phyloP scores from a whole-genome alignment of 495 filamentous ascomycete genomes.

The Baudoinia panamericana region DNA sequence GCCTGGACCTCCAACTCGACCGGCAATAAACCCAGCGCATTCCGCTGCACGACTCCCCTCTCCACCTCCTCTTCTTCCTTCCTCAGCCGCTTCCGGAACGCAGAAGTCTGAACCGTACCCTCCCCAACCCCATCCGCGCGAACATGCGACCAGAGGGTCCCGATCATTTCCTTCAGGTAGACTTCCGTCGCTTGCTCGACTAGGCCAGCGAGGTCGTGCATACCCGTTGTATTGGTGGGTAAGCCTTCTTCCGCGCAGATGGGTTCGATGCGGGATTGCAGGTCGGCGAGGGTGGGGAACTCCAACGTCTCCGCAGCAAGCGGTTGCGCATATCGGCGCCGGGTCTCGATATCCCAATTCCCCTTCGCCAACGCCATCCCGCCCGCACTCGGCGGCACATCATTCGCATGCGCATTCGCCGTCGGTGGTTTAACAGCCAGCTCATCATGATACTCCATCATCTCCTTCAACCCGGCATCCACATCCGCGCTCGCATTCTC shows the following conservation, averaged over 20 bases:
- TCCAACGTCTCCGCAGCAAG: conserved; percentile 81
- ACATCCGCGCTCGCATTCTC: not conserved
- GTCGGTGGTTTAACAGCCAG: conserved; percentile 13
- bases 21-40: conserved; percentile 63
- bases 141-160: conserved; percentile 62
- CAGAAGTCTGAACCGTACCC: conserved; percentile 63
- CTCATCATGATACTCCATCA: conserved; percentile 13
- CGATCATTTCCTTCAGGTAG: conserved; percentile 79
- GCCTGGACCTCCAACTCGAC: conserved; percentile 58
- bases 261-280: conserved; percentile 76
- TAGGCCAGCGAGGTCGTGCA: conserved; percentile 58
- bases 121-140: conserved; percentile 71
- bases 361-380: conserved; percentile 10
- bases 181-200: conserved; percentile 85
- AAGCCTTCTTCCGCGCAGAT: conserved; percentile 91
- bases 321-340: conserved; percentile 79
- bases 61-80: conserved; percentile 56
- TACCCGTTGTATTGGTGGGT: conserved; percentile 45
- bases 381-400: conserved; percentile 6
- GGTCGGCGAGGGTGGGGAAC: conserved; percentile 70
- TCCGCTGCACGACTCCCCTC: conserved; percentile 50
- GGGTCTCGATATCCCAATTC: conserved; percentile 66
- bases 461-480: conserved; percentile 7
- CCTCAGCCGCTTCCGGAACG: conserved; percentile 58
- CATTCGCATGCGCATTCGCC: not conserved